Conservation (phyloP, 2,329 filamentous ascomycete genomes). For the Waltergamsia citrina region DNA sequence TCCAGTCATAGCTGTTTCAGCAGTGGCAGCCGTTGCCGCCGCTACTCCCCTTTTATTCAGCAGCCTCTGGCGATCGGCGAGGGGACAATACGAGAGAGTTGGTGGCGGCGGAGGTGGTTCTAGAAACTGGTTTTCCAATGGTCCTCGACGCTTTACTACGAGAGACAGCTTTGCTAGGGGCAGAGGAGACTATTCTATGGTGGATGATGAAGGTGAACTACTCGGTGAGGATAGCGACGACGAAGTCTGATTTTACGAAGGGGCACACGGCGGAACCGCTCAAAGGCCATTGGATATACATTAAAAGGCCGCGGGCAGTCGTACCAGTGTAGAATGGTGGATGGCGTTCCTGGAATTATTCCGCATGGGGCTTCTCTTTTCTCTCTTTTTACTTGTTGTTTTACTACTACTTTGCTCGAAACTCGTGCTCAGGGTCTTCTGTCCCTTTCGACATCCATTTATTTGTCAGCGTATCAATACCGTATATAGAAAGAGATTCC, state of each 20-base stretch:
- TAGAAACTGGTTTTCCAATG: slow-evolving; percentile 41
- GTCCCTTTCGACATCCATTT: too few species aligned
- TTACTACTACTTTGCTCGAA: too few species aligned
- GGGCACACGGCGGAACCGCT: not conserved
- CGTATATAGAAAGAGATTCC: too few species aligned
- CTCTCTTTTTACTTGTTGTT: too few species aligned
- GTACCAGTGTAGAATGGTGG: too few species aligned
- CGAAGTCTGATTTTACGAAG: slow-evolving; percentile 44
- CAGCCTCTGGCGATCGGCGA: slow-evolving; percentile 61
- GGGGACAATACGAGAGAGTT: slow-evolving; percentile 40
- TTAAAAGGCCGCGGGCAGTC: not conserved
- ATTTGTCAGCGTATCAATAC: too few species aligned
- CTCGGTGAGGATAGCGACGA: slow-evolving; percentile 91
- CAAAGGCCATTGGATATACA: not conserved
- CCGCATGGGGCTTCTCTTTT: too few species aligned
- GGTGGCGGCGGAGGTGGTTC: slow-evolving; percentile 30
- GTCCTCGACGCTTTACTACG: slow-evolving; percentile 70
- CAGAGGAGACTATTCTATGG: slow-evolving; percentile 76
- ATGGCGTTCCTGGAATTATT: too few species aligned
- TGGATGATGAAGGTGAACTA: slow-evolving; percentile 91
- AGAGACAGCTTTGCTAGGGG: slow-evolving; percentile 82
- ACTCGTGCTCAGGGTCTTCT: too few species aligned
- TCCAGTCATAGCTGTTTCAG: slow-evolving; percentile 66
- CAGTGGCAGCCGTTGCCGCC: slow-evolving; percentile 47
- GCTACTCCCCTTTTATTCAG: slow-evolving; percentile 62